Base-by-base conservation (phyloP, 2,329 filamentous ascomycete genomes). In the Talaromyces sp. region DNA sequence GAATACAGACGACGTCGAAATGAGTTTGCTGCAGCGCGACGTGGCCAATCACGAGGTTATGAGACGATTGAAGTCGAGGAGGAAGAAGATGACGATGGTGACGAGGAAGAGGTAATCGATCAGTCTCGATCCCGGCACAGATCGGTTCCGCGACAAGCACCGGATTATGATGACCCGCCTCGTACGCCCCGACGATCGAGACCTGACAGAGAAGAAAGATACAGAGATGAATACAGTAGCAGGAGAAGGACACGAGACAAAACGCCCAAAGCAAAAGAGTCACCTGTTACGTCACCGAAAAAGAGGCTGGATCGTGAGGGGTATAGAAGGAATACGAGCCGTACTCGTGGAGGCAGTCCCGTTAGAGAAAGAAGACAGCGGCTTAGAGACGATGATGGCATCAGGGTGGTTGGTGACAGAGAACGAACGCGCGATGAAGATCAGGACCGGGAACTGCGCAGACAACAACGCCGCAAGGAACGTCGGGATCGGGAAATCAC, bases 251-350 rank as follows among this genome's bases (percentile, higher is more conserved):
- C 63, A 43, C 47, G 68, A 66, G 52, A 70, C 70, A 37, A 71
- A 70, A 69, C 66, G 17, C 68, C 71, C 6, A 77, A 74, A 67
- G 71, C 73, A 11, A 77, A 74, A 62, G 75, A 75, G 56, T 78
- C 78, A 2, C 76, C 77, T 22, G 72, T 73, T 64, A 72, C 74
- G 13, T 76, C 76, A 35, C 78, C 77, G 25, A 67, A 72, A 31
- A 78, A 76, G 66, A 77, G 71, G 66, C 69, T 70, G 27, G 75
- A 78, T 68, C 71, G 73, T 2, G 75, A 76, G 61, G 74, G 74
- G 10, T 70, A 73, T 62, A 70, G 73, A 50, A 70, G 70, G 65
- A 71, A 74, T 70, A 15, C 73, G 71, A 19, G 73, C 73, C 56
- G 72, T 31, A 35, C 35, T 27, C 43, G 43, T 6, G 59, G 73